Evolutionary conservation across 2,329 filamentous ascomycete genomes (phyloP), one percentile per base, ranked within the genome.

Genomic region (Daldinia sp.): DNA sequence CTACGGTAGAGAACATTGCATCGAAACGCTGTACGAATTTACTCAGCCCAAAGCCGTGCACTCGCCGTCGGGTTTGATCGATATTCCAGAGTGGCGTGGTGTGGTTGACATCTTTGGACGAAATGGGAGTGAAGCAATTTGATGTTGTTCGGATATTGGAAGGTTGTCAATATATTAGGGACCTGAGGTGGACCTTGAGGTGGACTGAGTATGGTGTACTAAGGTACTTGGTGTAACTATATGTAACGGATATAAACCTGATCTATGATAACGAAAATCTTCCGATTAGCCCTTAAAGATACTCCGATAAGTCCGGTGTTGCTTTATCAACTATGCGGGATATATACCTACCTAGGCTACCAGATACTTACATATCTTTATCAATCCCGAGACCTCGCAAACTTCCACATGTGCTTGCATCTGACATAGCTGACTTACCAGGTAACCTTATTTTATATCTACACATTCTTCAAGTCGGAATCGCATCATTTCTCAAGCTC

Each of bases 1-100:
- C n/a, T 72, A 72, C 46, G 71, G 71, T 4, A 67, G 69, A 60
- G 67, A 73, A 35, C 68, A 67, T 57, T 60, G 54, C 41, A 62
- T 68, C 30, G 67, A 69, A 53, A 70, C 71, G 28, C 58, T 69
- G 10, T 61, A 61, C 37, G 63, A 66, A 37, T 66, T 58, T 50
- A 53, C 57, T 53, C 63, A 66, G 12, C 63, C 58, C 9, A 66
- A 66, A 18, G 46, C 63, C 9, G 58, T 66, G 12, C 58, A 66
- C 41, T 30, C 57, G 12, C 28, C 54, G 15, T 66, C 63, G 20
- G 63, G 63, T 39, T 18, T 66, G 54, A 20, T 33, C 1, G 63
- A 61, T 4, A 56, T 46, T 15, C 54, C 33, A 37, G 63, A 61
- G 15, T 65, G 63, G 63, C 63, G 63, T 57, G 28, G 63, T 60